phyloP scores from a whole-genome alignment of 2,329 filamentous ascomycete species.

The Ophiostoma sp. region DNA sequence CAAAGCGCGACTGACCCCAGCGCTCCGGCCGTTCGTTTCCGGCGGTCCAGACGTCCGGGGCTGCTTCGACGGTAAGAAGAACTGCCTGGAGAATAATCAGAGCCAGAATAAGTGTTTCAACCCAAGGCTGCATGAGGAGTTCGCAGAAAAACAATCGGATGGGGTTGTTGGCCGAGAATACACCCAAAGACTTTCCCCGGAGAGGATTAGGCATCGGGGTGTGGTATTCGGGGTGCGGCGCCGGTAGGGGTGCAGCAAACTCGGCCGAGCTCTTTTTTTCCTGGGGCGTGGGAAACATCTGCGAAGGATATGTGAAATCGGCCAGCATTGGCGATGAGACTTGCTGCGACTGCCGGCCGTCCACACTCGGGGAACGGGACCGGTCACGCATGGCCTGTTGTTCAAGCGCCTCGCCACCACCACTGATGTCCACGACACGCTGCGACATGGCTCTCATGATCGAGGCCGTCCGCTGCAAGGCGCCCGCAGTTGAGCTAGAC shows the following conservation, averaged over 20 bases:
- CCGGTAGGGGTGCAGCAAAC: constrained; percentile 30
- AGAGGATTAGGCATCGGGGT: constrained; percentile 64
- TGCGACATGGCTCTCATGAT: constrained; percentile 87
- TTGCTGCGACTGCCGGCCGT: constrained; percentile 47
- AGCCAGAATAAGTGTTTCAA: constrained; percentile 78
- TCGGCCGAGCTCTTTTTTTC: constrained; percentile 40
- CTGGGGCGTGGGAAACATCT: constrained; percentile 39
- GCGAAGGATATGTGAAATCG: constrained; percentile 51
- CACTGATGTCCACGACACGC: constrained; percentile 94
- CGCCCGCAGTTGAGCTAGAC: constrained; percentile 58
- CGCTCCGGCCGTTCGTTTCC: constrained; percentile 53
- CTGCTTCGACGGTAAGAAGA: constrained; percentile 79
- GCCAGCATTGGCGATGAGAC: constrained; percentile 40
- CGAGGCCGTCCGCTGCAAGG: constrained; percentile 64
- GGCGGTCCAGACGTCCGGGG: constrained; percentile 61
- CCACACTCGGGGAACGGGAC: constrained; percentile 51
- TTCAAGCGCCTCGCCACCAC: constrained; percentile 79
- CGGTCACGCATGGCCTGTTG: constrained; percentile 59
- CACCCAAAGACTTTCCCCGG: constrained; percentile 75
- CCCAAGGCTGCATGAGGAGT: constrained; percentile 76
- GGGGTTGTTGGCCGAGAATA: constrained; percentile 74
- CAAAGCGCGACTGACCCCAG: constrained; percentile 66
- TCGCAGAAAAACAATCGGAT: constrained; percentile 73
- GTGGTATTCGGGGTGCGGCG: constrained; percentile 31
- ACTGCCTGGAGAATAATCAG: constrained; percentile 85